Evolutionary conservation across 345 rosid genomes (phyloP).

Genomic region (Geranium brycei): DNA sequence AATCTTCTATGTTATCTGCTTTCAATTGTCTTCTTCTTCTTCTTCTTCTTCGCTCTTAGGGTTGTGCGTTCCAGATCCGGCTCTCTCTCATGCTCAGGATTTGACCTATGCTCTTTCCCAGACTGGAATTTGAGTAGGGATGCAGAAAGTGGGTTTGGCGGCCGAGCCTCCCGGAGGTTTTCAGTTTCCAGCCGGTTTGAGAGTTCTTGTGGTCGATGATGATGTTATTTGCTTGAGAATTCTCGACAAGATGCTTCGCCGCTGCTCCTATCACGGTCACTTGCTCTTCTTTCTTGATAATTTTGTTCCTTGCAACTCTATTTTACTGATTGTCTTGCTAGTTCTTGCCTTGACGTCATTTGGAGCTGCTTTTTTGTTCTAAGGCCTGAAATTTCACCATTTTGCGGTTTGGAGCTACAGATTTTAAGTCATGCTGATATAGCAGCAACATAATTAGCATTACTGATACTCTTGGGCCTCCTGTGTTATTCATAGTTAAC

Average conservation of each 20-base stretch:
- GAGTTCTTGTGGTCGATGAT: constrained; percentile 75
- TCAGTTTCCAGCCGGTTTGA: constrained; percentile 57
- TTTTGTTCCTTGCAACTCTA: not conserved
- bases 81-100: not conserved
- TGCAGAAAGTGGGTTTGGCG: constrained; percentile 25
- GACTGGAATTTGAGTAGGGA: constrained; percentile 10
- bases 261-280: constrained; percentile 47
- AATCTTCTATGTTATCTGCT: not conserved
- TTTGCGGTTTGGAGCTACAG: too few species aligned
- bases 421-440: too few species aligned
- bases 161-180: constrained; percentile 18
- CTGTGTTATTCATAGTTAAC: too few species aligned
- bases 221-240: constrained; percentile 50
- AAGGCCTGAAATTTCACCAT: not conserved
- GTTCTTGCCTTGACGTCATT: not conserved
- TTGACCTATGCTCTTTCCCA: too few species aligned
- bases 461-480: too few species aligned
- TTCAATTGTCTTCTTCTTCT: not conserved
- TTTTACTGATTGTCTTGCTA: not conserved
- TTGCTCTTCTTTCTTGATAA: not conserved
- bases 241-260: constrained; percentile 57
- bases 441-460: not conserved
- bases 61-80: not conserved
- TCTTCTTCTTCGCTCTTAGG: not conserved
- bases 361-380: not conserved